These are phyloP conservation scores for Puccinia triticina DNA, from an alignment of 1,284 basidiomycete genomes.

Conservation along the genomic window DNA sequence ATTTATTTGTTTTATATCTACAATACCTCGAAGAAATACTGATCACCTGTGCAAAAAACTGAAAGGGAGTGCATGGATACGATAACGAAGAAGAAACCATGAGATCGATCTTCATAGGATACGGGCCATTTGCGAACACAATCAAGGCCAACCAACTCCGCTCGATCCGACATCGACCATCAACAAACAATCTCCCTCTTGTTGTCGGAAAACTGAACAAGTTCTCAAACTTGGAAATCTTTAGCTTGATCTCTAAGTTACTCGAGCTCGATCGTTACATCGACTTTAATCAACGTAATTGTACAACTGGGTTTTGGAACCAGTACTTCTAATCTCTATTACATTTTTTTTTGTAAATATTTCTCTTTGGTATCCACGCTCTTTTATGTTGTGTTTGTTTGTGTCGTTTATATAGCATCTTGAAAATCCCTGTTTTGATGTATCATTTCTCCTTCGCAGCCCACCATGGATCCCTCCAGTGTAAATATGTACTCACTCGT, in stretches of 20 bases:
- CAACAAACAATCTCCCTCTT: neutral
- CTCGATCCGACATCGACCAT: neutral
- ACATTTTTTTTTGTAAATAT: no score
- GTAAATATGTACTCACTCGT: no score
- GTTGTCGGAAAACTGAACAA: neutral
- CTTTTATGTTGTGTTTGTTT: no score
- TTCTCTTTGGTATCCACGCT: no score
- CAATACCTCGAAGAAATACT: neutral
- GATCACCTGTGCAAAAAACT: neutral
- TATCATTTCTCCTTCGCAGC: no score
- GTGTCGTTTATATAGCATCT: no score
- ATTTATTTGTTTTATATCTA: neutral
- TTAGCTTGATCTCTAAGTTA: constrained; percentile 33
- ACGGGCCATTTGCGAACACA: constrained; percentile 24
- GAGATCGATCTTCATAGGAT: constrained; percentile 37
- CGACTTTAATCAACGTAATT: constrained; percentile 24
- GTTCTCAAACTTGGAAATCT: constrained; percentile 48
- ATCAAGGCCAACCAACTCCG: neutral
- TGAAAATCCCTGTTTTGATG: no score
- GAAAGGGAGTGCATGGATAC: constrained; percentile 48
- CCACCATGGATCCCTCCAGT: no score
- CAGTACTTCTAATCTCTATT: constrained; percentile 15
- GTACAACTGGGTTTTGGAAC: constrained; percentile 38
- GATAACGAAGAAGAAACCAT: constrained; percentile 41
- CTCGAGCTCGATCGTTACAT: constrained; percentile 14